phyloP scores from a whole-genome alignment of 2,329 filamentous ascomycete species.

The Colletotrichum tamarilloi region DNA sequence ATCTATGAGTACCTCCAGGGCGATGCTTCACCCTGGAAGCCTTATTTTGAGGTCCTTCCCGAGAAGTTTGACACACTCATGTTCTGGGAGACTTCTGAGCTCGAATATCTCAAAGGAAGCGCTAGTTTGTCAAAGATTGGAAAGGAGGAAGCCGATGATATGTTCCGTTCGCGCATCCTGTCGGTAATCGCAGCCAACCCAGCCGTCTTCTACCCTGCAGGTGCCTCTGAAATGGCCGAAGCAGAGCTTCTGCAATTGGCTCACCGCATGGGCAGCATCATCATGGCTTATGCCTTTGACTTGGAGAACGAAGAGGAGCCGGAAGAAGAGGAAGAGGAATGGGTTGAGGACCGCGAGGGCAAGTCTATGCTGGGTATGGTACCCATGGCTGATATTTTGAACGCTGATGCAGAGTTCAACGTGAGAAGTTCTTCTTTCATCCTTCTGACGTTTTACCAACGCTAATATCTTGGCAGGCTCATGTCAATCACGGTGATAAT shows the following conservation, averaged over 20 bases:
- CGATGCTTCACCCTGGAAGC: slow-evolving; percentile 74
- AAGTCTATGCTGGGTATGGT: slow-evolving; percentile 83
- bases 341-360: slow-evolving; percentile 71
- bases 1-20: slow-evolving; percentile 77
- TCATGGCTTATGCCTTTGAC: slow-evolving; percentile 95
- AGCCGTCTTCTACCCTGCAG: slow-evolving; percentile 56
- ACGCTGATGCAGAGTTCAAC: slow-evolving; percentile 90
- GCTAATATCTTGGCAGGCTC: slow-evolving; percentile 50
- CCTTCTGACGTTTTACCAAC: too few species aligned
- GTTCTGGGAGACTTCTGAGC: slow-evolving; percentile 83
- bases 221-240: slow-evolving; percentile 50
- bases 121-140: slow-evolving; percentile 83
- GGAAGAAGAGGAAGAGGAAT: slow-evolving; percentile 70
- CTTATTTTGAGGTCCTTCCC: slow-evolving; percentile 83
- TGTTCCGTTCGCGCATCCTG: slow-evolving; percentile 69
- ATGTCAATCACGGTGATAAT: slow-evolving; percentile 65
- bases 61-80: slow-evolving; percentile 83
- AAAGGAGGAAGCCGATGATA: slow-evolving; percentile 74
- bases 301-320: slow-evolving; percentile 70
- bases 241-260: slow-evolving; percentile 63
- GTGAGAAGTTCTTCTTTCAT: slow-evolving; percentile 51
- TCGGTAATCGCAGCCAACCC: slow-evolving; percentile 60
- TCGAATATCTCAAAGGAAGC: slow-evolving; percentile 80
- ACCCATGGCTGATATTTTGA: slow-evolving; percentile 89
- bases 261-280: slow-evolving; percentile 86